Conservation (phyloP, 2,329 filamentous ascomycete species). For the Colletotrichum noveboracense region DNA sequence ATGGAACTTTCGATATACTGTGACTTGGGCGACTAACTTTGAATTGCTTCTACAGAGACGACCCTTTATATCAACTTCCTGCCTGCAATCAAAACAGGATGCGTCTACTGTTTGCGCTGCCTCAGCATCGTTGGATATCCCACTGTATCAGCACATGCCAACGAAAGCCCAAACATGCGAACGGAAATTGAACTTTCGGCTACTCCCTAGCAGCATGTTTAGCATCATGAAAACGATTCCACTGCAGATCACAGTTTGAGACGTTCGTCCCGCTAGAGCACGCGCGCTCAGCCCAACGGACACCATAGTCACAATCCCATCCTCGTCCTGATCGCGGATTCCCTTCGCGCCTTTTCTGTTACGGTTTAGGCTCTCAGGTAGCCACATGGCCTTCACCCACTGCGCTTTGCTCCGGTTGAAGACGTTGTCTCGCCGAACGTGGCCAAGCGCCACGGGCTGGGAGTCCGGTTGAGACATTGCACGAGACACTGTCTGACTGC, state of each 20-base stretch:
- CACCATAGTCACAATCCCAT: neutral
- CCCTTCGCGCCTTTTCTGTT: neutral
- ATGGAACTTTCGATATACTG: accelerated
- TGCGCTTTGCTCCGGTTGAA: neutral
- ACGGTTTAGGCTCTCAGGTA: neutral
- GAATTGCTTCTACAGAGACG: accelerated
- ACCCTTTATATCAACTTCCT: accelerated
- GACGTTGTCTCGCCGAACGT: neutral
- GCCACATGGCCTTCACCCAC: neutral
- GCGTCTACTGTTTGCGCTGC: neutral
- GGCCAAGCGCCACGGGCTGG: neutral
- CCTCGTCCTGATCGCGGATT: neutral
- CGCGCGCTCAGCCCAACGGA: neutral
- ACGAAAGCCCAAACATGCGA: neutral
- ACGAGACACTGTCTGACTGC: neutral
- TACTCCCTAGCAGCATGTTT: neutral
- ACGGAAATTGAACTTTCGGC: neutral
- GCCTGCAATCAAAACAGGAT: accelerated
- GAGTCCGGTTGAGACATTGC: neutral
- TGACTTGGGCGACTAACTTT: neutral
- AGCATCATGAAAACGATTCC: neutral
- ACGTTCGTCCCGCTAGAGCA: neutral
- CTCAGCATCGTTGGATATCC: accelerated
- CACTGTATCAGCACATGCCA: neutral
- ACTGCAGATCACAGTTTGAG: neutral